Percentiles rank a stretch among this genome's conserved stretches.
These are phyloP conservation scores for Pontederia crassipes DNA, from an alignment of 176 grass and related monocot species.

Conservation along the genomic window DNA sequence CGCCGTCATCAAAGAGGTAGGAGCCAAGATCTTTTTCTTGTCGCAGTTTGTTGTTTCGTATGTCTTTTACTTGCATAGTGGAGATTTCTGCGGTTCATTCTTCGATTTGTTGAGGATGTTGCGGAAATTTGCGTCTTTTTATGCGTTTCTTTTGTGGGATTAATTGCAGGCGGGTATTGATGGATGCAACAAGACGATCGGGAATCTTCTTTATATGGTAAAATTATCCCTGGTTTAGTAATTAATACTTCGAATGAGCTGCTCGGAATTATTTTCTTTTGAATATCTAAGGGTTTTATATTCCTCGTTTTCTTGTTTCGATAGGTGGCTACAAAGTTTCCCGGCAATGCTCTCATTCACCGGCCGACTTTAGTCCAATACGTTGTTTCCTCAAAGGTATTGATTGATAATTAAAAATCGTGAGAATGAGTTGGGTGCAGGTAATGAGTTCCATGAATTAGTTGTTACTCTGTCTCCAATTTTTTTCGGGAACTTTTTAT, in stretches of 20 bases:
- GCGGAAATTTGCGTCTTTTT: not conserved
- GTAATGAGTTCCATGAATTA: not conserved
- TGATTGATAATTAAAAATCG: not conserved
- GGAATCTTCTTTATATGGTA: slow-evolving; percentile 81
- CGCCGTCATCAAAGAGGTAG: slow-evolving; percentile 65
- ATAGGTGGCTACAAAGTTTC: slow-evolving; percentile 87
- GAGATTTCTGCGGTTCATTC: not conserved
- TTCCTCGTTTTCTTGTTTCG: slow-evolving; percentile 17
- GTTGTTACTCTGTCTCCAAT: no score
- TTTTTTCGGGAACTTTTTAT: no score
- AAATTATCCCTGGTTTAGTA: not conserved
- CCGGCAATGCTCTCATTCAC: slow-evolving; percentile 70
- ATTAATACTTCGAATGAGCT: not conserved
- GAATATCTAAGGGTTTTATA: not conserved
- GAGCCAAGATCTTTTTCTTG: not conserved
- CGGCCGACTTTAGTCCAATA: slow-evolving; percentile 63
- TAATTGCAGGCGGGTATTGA: slow-evolving; percentile 46
- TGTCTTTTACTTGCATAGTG: not conserved
- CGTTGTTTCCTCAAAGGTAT: slow-evolving; percentile 58
- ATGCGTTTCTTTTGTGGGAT: not conserved
- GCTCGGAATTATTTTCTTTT: not conserved
- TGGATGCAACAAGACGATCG: slow-evolving; percentile 55
- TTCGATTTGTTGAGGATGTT: not conserved
- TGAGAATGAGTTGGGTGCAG: not conserved
- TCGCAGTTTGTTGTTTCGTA: not conserved